Conservation (phyloP, 2,329 filamentous ascomycete species). For the Paramyrothecium sp. region DNA sequence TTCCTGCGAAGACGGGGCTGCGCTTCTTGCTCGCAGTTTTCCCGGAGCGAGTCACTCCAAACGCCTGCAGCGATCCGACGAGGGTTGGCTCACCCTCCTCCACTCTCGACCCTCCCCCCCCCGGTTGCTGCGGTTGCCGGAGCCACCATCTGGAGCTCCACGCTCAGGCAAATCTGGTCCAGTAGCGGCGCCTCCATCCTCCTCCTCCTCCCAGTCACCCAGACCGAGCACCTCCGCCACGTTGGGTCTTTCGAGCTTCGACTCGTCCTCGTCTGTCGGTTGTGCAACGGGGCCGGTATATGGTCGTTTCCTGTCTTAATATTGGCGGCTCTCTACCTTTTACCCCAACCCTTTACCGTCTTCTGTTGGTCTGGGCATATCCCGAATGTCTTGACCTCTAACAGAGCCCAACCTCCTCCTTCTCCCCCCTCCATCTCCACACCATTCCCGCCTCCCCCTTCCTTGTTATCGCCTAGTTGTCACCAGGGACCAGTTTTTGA, state of each 20-base stretch:
- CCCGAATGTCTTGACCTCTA: conserved; percentile 27
- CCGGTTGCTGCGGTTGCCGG: conserved; percentile 25
- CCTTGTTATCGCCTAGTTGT: conserved; percentile 6
- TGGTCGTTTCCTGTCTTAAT: not conserved
- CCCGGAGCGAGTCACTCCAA: not conserved
- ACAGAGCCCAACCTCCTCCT: conserved; percentile 14
- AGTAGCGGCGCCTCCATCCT: not conserved
- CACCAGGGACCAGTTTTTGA: conserved; percentile 8
- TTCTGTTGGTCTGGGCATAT: conserved; percentile 11
- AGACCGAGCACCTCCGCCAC: not conserved
- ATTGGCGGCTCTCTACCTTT: conserved; percentile 16
- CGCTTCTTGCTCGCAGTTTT: not conserved
- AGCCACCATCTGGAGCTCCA: conserved; percentile 7
- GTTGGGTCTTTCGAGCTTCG: not conserved
- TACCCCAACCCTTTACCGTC: conserved; percentile 13
- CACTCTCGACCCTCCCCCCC: not conserved
- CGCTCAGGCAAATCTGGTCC: not conserved
- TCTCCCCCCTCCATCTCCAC: not conserved
- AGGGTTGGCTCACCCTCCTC: not conserved
- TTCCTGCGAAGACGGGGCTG: not conserved
- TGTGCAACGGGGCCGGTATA: too few species aligned
- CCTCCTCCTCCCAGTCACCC: not conserved
- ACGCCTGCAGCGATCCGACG: not conserved
- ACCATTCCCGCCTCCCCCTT: conserved; percentile 7
- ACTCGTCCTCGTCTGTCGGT: too few species aligned